Evolutionary conservation across 495 filamentous ascomycete genomes (phyloP).

Genomic region (Symbiotaphrina buchneri): DNA sequence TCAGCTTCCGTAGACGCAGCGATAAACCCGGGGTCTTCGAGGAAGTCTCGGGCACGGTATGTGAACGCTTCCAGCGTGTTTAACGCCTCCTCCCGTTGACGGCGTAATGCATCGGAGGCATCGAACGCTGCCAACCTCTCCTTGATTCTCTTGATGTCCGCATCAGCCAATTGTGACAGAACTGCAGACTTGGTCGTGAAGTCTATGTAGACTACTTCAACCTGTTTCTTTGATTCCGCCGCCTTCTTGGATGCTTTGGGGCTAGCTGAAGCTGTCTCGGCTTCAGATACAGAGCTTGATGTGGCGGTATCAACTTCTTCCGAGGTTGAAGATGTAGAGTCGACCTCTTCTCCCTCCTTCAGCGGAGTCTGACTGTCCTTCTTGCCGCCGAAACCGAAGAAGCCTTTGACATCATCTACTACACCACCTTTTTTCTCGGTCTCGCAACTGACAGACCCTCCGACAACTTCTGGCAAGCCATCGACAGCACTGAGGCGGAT

Average conservation of each 20-base stretch:
- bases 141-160: constrained; percentile 41
- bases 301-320: constrained; percentile 13
- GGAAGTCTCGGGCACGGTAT: constrained; percentile 65
- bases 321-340: constrained; percentile 19
- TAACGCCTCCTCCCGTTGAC: constrained; percentile 62
- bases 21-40: constrained; percentile 54
- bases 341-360: constrained; percentile 14
- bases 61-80: constrained; percentile 90
- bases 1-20: constrained; percentile 40
- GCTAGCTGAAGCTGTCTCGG: constrained; percentile 14
- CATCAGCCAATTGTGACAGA: constrained; percentile 27
- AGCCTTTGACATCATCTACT: constrained; percentile 79
- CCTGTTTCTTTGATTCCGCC: constrained; percentile 32
- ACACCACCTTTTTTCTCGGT: constrained; percentile 56
- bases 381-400: constrained; percentile 82
- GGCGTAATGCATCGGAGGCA: constrained; percentile 53
- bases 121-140: constrained; percentile 54
- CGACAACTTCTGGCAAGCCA: constrained; percentile 63
- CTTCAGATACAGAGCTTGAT: constrained; percentile 15
- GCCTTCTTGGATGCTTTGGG: constrained; percentile 18
- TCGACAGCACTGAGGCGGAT: constrained; percentile 48
- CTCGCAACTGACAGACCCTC: constrained; percentile 66
- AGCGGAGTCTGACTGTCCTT: constrained; percentile 62
- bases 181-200: constrained; percentile 39
- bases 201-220: constrained; percentile 46